These are phyloP conservation scores for Grifola frondosa DNA, from an alignment of 1,284 basidiomycete genomes.

Conservation along the genomic window DNA sequence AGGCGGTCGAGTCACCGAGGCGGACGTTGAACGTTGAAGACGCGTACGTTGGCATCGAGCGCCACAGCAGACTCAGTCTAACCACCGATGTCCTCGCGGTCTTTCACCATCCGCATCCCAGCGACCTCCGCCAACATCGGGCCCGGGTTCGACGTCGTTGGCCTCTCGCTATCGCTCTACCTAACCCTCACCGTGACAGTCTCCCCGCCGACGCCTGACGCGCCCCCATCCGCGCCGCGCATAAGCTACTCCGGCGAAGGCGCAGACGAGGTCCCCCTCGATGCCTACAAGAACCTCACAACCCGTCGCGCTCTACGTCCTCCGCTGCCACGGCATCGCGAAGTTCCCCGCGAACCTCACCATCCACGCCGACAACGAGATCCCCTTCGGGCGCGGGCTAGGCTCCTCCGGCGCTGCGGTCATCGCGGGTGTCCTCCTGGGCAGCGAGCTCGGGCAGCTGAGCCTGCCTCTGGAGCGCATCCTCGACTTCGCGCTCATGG, in stretches of 20 bases:
- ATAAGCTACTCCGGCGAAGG: slow-evolving; percentile 90
- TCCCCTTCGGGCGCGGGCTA: slow-evolving; percentile 96
- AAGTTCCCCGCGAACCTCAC: slow-evolving; percentile 74
- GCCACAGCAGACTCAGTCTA: too few relatives aligned
- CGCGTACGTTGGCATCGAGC: too few relatives aligned
- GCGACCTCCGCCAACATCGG: slow-evolving; percentile 99
- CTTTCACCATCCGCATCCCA: slow-evolving; percentile 80
- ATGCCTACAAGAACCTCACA: slow-evolving; percentile 95
- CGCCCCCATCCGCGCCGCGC: slow-evolving; percentile 50
- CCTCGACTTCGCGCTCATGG: slow-evolving; percentile 98
- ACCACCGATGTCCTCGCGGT: slow-evolving; percentile 14
- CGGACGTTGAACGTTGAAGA: too few relatives aligned
- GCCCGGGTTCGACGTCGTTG: slow-evolving; percentile 98
- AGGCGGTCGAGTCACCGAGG: too few relatives aligned
- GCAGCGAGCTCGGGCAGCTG: slow-evolving; percentile 79
- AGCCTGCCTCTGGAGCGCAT: slow-evolving; percentile 70
- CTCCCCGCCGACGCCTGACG: slow-evolving; percentile 27
- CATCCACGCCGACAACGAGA: slow-evolving; percentile 88
- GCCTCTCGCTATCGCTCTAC: slow-evolving; percentile 90
- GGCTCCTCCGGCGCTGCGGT: slow-evolving; percentile 98
- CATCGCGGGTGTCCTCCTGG: slow-evolving; percentile 92
- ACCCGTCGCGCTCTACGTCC: slow-evolving; percentile 97
- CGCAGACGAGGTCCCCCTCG: slow-evolving; percentile 86
- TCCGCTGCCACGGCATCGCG: slow-evolving; percentile 79
- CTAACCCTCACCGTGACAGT: slow-evolving; percentile 76